Base-by-base conservation (phyloP, 345 rosid species). In the Heritiera littoralis region DNA sequence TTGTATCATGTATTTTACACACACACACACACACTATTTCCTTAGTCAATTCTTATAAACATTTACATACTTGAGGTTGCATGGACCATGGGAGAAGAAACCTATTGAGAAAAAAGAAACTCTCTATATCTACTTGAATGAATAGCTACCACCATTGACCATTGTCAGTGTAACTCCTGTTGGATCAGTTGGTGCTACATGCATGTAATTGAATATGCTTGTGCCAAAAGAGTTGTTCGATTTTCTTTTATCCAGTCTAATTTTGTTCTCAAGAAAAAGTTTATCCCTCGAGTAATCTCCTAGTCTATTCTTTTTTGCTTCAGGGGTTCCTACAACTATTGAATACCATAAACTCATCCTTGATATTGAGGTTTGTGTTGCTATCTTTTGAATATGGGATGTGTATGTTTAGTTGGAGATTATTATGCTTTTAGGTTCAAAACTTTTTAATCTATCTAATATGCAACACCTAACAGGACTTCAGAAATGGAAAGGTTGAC, bases 301-400 rank as follows among this genome's bases (percentile, higher is more conserved):
- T 75, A n/a, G 30, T 54, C 43, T 5, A 3, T 23, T 7, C 14
- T 72, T 77, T 77, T 71, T 74, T 30, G 67, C 66, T 81, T 69
- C 87, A 95, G 98, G 99, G 72, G 94, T 96, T 84, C 99, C 99
- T 59, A 96, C 98, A 6, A 96, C 99, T 67, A 92, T 93, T 30
- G 94, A 93, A 2, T 96, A 96, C 84, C 99, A 96, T 80, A 96
- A 96, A 81, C 97, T 96, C 79, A 93, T 93, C 86, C 99, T 96
- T 80, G 99, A 96, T 14, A 83, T 91, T 71, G 99, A 96, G 97
- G 98, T 92, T 51, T 1, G 92, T 74, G 55, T 72, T 80, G 49
- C 79, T 68, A 52, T 63, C 59, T 49, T 63, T 72, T 72, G 48
- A 38, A 46, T 49, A 9, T 49, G 13, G 9, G 18, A 9, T 38